Evolutionary conservation across 2,329 filamentous ascomycete genomes (phyloP), one percentile per base, ranked within the genome.

Genomic region (Penicillium sp.): DNA sequence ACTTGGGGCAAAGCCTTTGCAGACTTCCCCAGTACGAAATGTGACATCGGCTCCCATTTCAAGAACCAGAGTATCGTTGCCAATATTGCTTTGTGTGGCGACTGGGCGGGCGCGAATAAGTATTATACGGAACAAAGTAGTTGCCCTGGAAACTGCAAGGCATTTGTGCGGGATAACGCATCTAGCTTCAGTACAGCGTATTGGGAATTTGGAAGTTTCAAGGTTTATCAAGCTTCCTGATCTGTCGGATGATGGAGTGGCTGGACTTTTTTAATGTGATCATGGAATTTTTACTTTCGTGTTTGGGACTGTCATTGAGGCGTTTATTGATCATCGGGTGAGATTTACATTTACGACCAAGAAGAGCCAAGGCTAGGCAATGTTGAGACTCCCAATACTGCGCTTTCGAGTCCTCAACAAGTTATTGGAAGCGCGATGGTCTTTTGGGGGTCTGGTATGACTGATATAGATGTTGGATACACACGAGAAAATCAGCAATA

Each of bases 51-150:
- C 6, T 75, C 72, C 4, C 83, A 87, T 64, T 88, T 88, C 68
- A 75, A 70, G 53, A 88, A 88, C 64, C 80, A 86, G 67, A 85
- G 82, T 59, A 87, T 88, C 60, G 78, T 87, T 55, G 79, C 80
- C 45, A 87, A 88, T 60, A 87, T 88, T 58, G 81, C 85, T 63
- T 71, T 88, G 7, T 88, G 85, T 58, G 85, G 85, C 2, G 70
- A 79, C 35, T 75, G 81, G 62, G 80, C 80, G 3, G 79, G 66
- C 4, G 53, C 61, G 18, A 45, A 55, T 6, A 62, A 62, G 45
- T 66, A 71, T 45, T 76, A 75, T 42, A 66, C 58, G 3, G 54
- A 62, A 2, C 59, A 67, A 36, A 67, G 73, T 41, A 45, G 61
- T 2, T 73, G 82, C 60, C 78, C 83, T 0, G 77, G 76, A 18